Evolutionary conservation across 306 rosid species (phyloP), one percentile per base, ranked within the genome.

Genomic region (Medicago arabica): DNA sequence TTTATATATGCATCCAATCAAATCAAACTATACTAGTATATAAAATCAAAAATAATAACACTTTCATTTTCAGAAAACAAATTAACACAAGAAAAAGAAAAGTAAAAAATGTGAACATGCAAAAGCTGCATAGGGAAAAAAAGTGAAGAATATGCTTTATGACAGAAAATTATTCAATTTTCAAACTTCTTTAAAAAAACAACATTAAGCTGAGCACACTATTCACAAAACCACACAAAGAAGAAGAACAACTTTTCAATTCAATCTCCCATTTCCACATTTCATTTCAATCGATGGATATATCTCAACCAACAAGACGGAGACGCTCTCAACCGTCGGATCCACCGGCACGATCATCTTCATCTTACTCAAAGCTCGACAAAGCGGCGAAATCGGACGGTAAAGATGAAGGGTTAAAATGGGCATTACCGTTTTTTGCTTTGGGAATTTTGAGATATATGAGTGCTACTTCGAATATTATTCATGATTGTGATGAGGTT

Each of bases 401-500:
- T 21, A 69, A 34, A 2, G 86, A 82, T 5, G 78, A 86, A 74
- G 96, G 92, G 51, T 72, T 96, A 36, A 75, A 87, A 1, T 96
- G 99, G 99, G 40, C 82, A 67, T 60, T 92, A 1, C 93, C 97
- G 0, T 17, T 96, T 49, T 14, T 96, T 0, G 87, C 88, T 1
- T 67, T 96, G 57, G 96, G 96, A 66, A 14, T 91, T 65, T 83
- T 92, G 16, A 81, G 98, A 67, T 92, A 92, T 88, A 89, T 87
- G 98, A 96, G 99, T 78, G 93, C 96, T 76, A 81, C 96, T 39
- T 90, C 98, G 7, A 96, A 96, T 78, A 92, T 96, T 84, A 84
- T 96, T 10, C 99, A 96, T 67, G 99, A 92, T 75, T 96, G 99
- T 75, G 99, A 96, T 58, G 99, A 96, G 75, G 98, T 96, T 80